Base-by-base conservation (phyloP, 352 stramenopile species). In the Phytophthora sojae region DNA sequence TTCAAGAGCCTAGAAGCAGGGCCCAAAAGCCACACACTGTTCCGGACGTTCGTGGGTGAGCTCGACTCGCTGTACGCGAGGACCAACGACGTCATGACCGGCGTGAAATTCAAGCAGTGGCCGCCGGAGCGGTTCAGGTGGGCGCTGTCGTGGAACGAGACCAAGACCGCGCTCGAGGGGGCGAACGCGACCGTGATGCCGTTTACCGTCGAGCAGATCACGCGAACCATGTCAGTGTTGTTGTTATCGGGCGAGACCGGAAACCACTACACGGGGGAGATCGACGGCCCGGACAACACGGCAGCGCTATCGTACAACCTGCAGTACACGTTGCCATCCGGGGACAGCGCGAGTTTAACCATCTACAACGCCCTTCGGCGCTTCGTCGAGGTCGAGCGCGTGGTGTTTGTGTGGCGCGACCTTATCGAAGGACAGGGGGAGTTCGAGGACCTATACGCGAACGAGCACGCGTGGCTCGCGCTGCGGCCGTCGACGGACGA, bases 391-490 rank as follows among this genome's bases (percentile, higher is more conserved):
- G 51, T 39, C 0, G 64, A 82, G 12, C 72, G 82, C 23, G 73
- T 84, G 47, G 82, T 88, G 70, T 69, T 87, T 9, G 80, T 88
- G n/a, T 90, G 79, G 82, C 76, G 78, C 3, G 58, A 63, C 3
- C 64, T 81, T 6, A 67, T 55, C 0, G 70, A 86, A 53, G 75
- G 75, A 19, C 69, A 76, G 25, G 57, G 64, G 23, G 61, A 60
- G 56, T 71, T 69, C 49, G 76, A 69, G 47, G 70, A 53, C 0
- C 65, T 86, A 72, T 77, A 77, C 51, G 74, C 77, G 55, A 73
- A 89, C 44, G 79, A 89, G 30, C 84, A 75, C 4, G 81, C 71
- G 25, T 89, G 82, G 82, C 37, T 71, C 25, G 57, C 57, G 49
- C 23, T 71, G 32, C 64, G 64, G 9, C 50, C 64, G 29, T 64